Base-by-base conservation (phyloP, 2,329 filamentous ascomycete genomes). In the Fusarium oligoseptatum region DNA sequence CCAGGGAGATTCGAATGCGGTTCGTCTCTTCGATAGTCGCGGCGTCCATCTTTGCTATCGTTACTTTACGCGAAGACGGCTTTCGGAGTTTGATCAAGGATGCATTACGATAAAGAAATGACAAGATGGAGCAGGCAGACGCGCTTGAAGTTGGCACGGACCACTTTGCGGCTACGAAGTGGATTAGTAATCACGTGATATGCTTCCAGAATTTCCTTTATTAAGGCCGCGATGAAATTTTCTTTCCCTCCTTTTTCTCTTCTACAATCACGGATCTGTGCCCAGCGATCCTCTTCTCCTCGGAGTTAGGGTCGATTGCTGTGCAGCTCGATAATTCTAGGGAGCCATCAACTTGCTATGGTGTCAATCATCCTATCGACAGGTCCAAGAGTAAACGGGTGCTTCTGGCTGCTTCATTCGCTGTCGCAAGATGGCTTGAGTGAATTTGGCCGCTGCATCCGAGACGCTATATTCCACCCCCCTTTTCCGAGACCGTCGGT, bases 351-450 rank as follows among this genome's bases (percentile, higher is more conserved):
- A 83, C 83, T 83, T 84, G 82, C 80, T 85, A 92, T 95, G 93
- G 91, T 95, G 92, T 93, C 89, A 92, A 93, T 94, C 85, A 87
- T 95, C 93, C 93, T 91, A 94, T 95, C 93, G 94, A 97, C 95
- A 97, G 94, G 92, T 97, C 92, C 94, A 84, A 97, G 92, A 98
- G 84, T 81, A 90, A 55, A 97, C 86, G 84, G 85, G 87, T 87
- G 83, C 85, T 86, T 86, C 84, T 84, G 84, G 86, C 85, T 88
- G 88, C 90, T 89, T 88, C 90, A 90, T 88, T 94, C 92, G 92
- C 89, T 85, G 83, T 86, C 78, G 86, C 84, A 88, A 88, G 87
- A 75, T 57, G 75, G 72, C 78, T 86, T 92, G 92, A 94, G 90
- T 89, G 90, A 89, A 89, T 88, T 89, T 87, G 86, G 85, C 86